Evolutionary conservation across 768 basidiomycete species (phyloP).

Genomic region (Cubamyces sp.): DNA sequence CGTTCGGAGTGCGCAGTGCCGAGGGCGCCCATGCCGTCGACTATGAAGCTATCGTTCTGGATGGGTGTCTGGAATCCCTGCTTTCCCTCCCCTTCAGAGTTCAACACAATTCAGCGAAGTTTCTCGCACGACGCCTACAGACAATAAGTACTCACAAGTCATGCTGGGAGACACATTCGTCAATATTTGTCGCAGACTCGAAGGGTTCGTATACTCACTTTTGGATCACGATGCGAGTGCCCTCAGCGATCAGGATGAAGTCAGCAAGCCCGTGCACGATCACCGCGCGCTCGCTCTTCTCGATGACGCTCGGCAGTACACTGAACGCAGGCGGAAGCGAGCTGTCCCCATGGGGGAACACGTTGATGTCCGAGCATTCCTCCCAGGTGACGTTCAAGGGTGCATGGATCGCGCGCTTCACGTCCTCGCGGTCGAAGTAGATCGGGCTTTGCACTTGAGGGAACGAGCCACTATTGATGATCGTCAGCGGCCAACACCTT

Average conservation of each 20-base stretch:
- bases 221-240: conserved; percentile 44
- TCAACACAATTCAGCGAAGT: no score
- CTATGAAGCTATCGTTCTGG: conserved; percentile 63
- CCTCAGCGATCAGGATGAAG: conserved; percentile 74
- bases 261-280: conserved; percentile 77
- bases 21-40: conserved; percentile 70
- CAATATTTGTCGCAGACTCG: no score
- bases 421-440: conserved; percentile 72
- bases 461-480: conserved; percentile 29
- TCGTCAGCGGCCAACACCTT: neutral
- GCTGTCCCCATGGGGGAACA: conserved; percentile 59
- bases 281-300: conserved; percentile 69
- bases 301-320: conserved; percentile 75
- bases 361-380: conserved; percentile 62
- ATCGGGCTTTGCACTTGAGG: conserved; percentile 58
- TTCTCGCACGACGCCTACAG: no score
- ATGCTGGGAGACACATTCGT: neutral
- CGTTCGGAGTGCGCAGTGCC: conserved; percentile 71
- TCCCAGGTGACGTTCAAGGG: conserved; percentile 62
- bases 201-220: conserved; percentile 34
- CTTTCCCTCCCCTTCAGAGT: conserved; percentile 51
- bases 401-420: conserved; percentile 73
- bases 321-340: conserved; percentile 66
- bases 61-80: conserved; percentile 81
- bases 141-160: conserved; percentile 10